Evolutionary conservation across 148 eudicot genomes (phyloP).

Genomic region (Oxyria digyna): DNA sequence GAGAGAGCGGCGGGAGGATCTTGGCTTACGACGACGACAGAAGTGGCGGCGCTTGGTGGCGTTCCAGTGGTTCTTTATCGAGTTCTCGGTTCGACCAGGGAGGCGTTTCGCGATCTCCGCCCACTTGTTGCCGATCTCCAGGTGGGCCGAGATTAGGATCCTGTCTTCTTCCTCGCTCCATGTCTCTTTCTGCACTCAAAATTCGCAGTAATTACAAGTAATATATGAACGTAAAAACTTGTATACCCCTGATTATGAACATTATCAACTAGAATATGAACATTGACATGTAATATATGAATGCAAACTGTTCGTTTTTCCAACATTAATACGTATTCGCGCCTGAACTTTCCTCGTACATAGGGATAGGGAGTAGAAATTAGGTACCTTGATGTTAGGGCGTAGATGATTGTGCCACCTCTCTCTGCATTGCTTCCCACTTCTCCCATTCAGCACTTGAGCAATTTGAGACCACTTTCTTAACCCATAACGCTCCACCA

Average conservation of each 20-base stretch:
- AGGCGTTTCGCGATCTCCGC: slow-evolving; percentile 73
- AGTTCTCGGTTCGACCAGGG: slow-evolving; percentile 73
- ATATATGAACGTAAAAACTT: no score
- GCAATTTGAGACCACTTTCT: slow-evolving; percentile 93
- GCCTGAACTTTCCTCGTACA: no score
- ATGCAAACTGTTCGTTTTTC: no score
- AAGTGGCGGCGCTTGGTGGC: slow-evolving; percentile 80
- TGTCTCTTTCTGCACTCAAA: slow-evolving; percentile 41
- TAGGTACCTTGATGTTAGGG: slow-evolving; percentile 73
- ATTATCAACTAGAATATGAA: no score
- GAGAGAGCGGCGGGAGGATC: slow-evolving; percentile 37
- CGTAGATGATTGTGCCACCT: slow-evolving; percentile 96
- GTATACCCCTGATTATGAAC: no score
- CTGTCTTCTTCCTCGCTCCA: slow-evolving; percentile 92
- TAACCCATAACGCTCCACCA: slow-evolving; percentile 66
- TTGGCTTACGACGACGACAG: slow-evolving; percentile 40
- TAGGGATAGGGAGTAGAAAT: no score
- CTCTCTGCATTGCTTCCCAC: slow-evolving; percentile 93
- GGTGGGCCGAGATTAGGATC: slow-evolving; percentile 47
- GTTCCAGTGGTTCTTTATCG: slow-evolving; percentile 89
- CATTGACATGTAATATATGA: no score
- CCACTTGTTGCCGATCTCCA: slow-evolving; percentile 80
- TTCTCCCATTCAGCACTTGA: slow-evolving; percentile 61
- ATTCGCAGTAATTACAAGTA: not conserved
- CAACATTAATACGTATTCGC: no score